Conservation (phyloP, 805 yeast genomes). For the Candida boleticola region DNA sequence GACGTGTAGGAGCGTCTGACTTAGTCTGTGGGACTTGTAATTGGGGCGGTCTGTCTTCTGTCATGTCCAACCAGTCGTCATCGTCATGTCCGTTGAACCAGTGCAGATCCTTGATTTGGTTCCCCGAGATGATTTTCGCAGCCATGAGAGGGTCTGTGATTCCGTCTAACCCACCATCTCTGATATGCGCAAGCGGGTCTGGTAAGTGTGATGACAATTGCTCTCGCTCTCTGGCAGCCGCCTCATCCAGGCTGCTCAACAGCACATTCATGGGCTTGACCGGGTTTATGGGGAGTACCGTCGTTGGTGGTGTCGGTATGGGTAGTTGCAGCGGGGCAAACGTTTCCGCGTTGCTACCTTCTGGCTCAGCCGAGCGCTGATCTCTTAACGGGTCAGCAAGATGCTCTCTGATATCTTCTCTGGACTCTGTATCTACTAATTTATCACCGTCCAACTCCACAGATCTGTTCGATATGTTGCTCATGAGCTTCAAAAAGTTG, state of each 20-base stretch:
- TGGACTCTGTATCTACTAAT: slow-evolving; percentile 28
- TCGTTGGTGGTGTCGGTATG: neutral
- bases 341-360: no score
- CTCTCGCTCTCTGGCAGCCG: neutral
- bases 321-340: neutral
- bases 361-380: neutral
- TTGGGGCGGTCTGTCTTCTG: slow-evolving; percentile 8
- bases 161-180: slow-evolving; percentile 35
- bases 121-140: slow-evolving; percentile 40
- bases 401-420: slow-evolving; percentile 32
- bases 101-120: slow-evolving; percentile 30
- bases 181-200: slow-evolving; percentile 43
- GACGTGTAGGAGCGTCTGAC: neutral
- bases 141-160: slow-evolving; percentile 35
- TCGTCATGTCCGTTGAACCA: slow-evolving; percentile 23
- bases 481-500: slow-evolving; percentile 39
- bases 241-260: neutral
- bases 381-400: slow-evolving; percentile 18
- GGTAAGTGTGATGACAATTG: slow-evolving; percentile 28
- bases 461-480: slow-evolving; percentile 31
- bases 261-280: neutral
- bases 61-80: slow-evolving; percentile 24
- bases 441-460: slow-evolving; percentile 42
- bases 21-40: neutral
- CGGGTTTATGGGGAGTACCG: neutral